Evolutionary conservation across 2,329 filamentous ascomycete species (phyloP).

Genomic region (Epichloe typhina): DNA sequence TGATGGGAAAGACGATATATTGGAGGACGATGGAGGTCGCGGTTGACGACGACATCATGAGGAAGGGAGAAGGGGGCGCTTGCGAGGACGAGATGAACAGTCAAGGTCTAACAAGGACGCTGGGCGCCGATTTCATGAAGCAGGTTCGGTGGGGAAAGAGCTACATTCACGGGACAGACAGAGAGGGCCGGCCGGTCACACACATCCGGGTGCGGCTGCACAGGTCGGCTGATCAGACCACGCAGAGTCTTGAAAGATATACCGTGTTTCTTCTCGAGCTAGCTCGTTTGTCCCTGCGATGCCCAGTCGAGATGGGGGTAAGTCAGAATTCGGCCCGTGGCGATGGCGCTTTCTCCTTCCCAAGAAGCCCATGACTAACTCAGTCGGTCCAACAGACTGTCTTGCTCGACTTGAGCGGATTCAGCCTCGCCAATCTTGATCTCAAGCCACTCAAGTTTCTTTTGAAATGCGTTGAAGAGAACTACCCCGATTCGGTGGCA

Average conservation of each 20-base stretch:
- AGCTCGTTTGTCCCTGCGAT: slow-evolving; percentile 60
- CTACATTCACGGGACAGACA: slow-evolving; percentile 71
- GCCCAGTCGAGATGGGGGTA: slow-evolving; percentile 75
- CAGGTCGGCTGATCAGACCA: slow-evolving; percentile 60
- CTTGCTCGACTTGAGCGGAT: slow-evolving; percentile 29
- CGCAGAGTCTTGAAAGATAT: slow-evolving; percentile 64
- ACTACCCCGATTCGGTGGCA: slow-evolving; percentile 80
- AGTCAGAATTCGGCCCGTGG: slow-evolving; percentile 17
- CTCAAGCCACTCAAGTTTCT: no score
- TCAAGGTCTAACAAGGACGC: slow-evolving; percentile 47
- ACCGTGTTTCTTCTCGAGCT: slow-evolving; percentile 86
- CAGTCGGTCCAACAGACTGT: slow-evolving; percentile 11
- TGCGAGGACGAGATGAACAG: slow-evolving; percentile 39
- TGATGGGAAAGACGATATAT: slow-evolving; percentile 80
- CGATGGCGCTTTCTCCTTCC: no score
- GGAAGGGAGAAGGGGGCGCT: slow-evolving; percentile 52
- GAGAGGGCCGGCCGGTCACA: slow-evolving; percentile 65
- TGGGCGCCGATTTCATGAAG: slow-evolving; percentile 60
- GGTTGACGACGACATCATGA: slow-evolving; percentile 73
- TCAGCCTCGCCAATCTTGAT: no score
- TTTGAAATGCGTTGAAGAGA: slow-evolving; percentile 45
- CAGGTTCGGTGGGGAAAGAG: slow-evolving; percentile 78
- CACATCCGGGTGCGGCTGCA: slow-evolving; percentile 67
- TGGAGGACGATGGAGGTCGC: slow-evolving; percentile 70
- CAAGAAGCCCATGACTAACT: not conserved